phyloP scores from a whole-genome alignment of 1,139 yeast species.

The Scheffersomyces cryptocercus region DNA sequence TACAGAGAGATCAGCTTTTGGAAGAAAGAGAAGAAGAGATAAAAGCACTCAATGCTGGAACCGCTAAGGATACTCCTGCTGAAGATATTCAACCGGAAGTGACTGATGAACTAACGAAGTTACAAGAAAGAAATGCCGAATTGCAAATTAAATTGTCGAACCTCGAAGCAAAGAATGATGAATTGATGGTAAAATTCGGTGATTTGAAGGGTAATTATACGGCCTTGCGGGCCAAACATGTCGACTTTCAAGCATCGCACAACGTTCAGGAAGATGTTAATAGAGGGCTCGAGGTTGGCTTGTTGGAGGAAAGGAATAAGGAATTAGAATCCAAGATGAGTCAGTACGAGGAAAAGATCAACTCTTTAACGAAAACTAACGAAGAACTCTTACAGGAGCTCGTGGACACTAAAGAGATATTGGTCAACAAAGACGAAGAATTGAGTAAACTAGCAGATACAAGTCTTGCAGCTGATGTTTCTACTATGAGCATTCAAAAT shows the following conservation, averaged over 20 bases:
- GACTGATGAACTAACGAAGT: too few relatives aligned
- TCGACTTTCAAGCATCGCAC: too few relatives aligned
- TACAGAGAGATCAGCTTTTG: conserved; percentile 1
- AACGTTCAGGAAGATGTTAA: not conserved
- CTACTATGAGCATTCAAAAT: conserved; percentile 10
- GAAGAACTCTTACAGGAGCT: not conserved
- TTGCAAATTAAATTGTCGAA: not conserved
- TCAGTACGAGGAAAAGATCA: too few relatives aligned
- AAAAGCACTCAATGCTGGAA: conserved; percentile 10
- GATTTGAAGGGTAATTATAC: too few relatives aligned
- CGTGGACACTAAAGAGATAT: not conserved
- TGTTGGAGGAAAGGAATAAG: not conserved
- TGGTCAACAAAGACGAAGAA: conserved; percentile 13
- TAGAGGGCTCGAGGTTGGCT: not conserved
- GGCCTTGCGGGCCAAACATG: too few relatives aligned
- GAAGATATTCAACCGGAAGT: not conserved
- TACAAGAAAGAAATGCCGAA: not conserved
- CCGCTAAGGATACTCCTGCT: conserved; percentile 1
- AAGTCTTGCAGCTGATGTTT: conserved; percentile 12
- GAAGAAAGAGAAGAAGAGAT: conserved; percentile 10
- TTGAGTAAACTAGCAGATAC: conserved; percentile 13
- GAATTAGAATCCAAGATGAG: not conserved
- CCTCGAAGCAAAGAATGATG: not conserved
- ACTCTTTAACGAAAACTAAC: not conserved
- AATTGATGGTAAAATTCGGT: not conserved